Conservation (phyloP, 2,329 filamentous ascomycete genomes). For the Paecilomyces sp. region DNA sequence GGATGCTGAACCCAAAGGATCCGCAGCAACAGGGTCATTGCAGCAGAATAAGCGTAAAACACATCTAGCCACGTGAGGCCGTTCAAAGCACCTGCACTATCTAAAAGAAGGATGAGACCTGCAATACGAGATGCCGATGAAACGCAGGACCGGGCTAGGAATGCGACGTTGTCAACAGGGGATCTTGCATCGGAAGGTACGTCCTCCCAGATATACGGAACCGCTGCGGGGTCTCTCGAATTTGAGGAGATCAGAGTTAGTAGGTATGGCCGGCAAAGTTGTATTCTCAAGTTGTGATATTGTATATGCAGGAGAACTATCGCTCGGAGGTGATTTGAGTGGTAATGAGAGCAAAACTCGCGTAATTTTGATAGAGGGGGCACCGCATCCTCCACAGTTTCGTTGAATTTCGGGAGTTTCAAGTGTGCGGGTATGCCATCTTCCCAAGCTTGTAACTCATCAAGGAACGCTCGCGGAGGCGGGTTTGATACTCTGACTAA, state of each 20-base stretch:
- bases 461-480: constrained; percentile 10
- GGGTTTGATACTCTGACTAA: neutral
- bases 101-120: constrained; percentile 23
- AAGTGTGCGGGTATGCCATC: constrained; percentile 13
- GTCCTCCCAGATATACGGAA: neutral
- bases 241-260: constrained; percentile 7
- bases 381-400: constrained; percentile 13
- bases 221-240: constrained; percentile 5
- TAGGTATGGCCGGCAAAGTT: constrained; percentile 23
- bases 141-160: constrained; percentile 15
- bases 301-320: constrained; percentile 24
- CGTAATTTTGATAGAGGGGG: constrained; percentile 15
- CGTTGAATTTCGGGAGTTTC: constrained; percentile 19
- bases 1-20: constrained; percentile 5
- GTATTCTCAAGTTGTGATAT: constrained; percentile 25
- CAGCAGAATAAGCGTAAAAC: constrained; percentile 29
- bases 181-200: constrained; percentile 1
- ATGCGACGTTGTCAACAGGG: constrained; percentile 11
- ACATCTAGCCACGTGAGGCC: constrained; percentile 29
- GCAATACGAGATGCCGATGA: constrained; percentile 26
- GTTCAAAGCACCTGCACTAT: constrained; percentile 25
- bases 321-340: constrained; percentile 14
- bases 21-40: constrained; percentile 23
- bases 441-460: constrained; percentile 17
- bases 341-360: constrained; percentile 1